Conservation (phyloP, 805 yeast species). For the Sporopachydermia quercuum region DNA sequence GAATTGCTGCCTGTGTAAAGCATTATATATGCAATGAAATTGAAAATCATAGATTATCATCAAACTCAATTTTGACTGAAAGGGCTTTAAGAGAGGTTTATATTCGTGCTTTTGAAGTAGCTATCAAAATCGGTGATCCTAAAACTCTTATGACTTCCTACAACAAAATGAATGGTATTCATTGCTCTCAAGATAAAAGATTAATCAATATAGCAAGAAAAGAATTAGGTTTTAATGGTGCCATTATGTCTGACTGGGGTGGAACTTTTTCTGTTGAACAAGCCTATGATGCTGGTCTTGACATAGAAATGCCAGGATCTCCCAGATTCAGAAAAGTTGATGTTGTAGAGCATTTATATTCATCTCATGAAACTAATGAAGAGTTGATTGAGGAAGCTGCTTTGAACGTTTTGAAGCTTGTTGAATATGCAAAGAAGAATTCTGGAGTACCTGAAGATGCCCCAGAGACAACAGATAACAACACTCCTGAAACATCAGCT, state of each 20-base stretch:
- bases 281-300: conserved; percentile 39
- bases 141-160: conserved; percentile 45
- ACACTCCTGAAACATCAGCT: conserved; percentile 28
- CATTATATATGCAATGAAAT: conserved; percentile 51
- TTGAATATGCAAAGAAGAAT: conserved; percentile 22
- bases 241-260: conserved; percentile 49
- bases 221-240: conserved; percentile 46
- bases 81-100: conserved; percentile 55
- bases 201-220: conserved; percentile 32
- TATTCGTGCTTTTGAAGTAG: conserved; percentile 47
- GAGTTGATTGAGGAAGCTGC: conserved; percentile 33
- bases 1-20: conserved; percentile 41
- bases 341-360: conserved; percentile 27
- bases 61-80: conserved; percentile 35
- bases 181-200: conserved; percentile 31
- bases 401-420: conserved; percentile 29
- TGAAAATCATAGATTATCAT: conserved; percentile 37
- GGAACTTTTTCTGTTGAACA: conserved; percentile 36
- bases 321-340: conserved; percentile 26
- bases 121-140: conserved; percentile 37
- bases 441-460: conserved; percentile 28
- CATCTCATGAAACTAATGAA: conserved; percentile 24
- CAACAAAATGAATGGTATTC: conserved; percentile 48
- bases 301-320: conserved; percentile 58
- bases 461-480: conserved; percentile 23